Evolutionary conservation across 345 rosid species (phyloP), one percentile per base, ranked within the genome.

Genomic region (Gossypium arboreum): DNA sequence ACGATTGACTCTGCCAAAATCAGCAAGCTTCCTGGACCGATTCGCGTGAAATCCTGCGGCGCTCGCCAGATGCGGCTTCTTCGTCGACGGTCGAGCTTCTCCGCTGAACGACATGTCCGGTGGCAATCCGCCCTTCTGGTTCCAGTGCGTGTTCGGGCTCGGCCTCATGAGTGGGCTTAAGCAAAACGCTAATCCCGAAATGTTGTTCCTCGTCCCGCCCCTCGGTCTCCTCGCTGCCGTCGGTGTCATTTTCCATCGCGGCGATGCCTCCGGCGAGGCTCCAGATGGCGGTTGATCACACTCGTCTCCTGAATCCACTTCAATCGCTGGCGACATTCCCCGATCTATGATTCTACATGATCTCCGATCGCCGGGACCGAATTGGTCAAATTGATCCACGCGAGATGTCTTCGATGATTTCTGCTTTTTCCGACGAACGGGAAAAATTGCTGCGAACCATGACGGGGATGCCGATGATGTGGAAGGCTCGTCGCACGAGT

Each of bases 141-240:
- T 88, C 89, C 94, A 84, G 47, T 83, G 83, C 69, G 85, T 78
- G 76, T 76, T 85, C 10, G 97, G 98, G 74, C 96, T 95, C 45
- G 93, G 85, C 80, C 99, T 86, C 66, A 93, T 96, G 20, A 95
- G 80, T 34, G 99, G 99, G 76, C 95, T 94, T 82, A 94, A 72
- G 78, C 97, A 94, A 80, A 94, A 90, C 44, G 87, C 81, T 73
- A 93, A 82, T 43, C 90, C 93, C 0, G 98, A 84, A 25, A 86
- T 62, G 80, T 73, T 62, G 80, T 73, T 85, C 73, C 75, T 83
- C 20, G 55, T 74, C 50, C 68, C 81, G 76, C 58, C 70, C 80
- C 79, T 86, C 80, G 78, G 76, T 18, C 84, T 81, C 78, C 84
- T 74, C 69, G 77, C 75, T 45, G 80, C 74, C 66, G 81, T 75